These are phyloP conservation scores for Psilocybe subaeruginosa DNA, from an alignment of 768 basidiomycete genomes.

Conservation along the genomic window DNA sequence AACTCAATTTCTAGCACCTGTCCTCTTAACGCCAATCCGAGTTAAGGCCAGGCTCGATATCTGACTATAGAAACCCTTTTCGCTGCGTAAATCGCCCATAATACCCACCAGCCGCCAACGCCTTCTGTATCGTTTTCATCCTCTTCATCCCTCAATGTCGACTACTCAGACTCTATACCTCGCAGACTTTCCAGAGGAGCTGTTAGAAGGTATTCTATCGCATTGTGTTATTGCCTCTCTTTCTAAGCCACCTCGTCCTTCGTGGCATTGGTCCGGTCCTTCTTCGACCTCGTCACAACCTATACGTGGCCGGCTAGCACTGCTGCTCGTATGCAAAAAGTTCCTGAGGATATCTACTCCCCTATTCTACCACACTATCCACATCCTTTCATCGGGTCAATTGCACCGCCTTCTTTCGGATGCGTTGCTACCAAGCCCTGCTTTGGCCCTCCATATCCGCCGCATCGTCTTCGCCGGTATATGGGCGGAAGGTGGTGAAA, in stretches of 20 bases:
- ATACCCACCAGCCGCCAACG: neutral
- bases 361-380: constrained; percentile 57
- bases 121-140: neutral
- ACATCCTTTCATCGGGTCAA: constrained; percentile 43
- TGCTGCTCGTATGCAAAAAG: constrained; percentile 52
- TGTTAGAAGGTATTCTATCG: constrained; percentile 34
- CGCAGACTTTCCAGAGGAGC: constrained; percentile 34
- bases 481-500: constrained; percentile 39
- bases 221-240: constrained; percentile 27
- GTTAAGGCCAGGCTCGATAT: neutral
- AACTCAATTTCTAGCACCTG: neutral
- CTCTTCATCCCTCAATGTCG: neutral
- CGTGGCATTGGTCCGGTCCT: constrained; percentile 19
- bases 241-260: constrained; percentile 11
- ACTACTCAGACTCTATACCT: constrained; percentile 14
- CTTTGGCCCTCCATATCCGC: constrained; percentile 42
- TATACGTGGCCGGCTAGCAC: constrained; percentile 50
- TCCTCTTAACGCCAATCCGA: constrained; percentile 13
- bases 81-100: constrained; percentile 3
- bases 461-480: constrained; percentile 43
- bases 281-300: neutral
- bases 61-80: constrained; percentile 3
- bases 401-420: constrained; percentile 38
- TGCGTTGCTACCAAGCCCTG: constrained; percentile 39
- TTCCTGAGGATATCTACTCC: constrained; percentile 62